Conservation (phyloP, 352 stramenopile genomes). For the Pelagophyceae sp. region DNA sequence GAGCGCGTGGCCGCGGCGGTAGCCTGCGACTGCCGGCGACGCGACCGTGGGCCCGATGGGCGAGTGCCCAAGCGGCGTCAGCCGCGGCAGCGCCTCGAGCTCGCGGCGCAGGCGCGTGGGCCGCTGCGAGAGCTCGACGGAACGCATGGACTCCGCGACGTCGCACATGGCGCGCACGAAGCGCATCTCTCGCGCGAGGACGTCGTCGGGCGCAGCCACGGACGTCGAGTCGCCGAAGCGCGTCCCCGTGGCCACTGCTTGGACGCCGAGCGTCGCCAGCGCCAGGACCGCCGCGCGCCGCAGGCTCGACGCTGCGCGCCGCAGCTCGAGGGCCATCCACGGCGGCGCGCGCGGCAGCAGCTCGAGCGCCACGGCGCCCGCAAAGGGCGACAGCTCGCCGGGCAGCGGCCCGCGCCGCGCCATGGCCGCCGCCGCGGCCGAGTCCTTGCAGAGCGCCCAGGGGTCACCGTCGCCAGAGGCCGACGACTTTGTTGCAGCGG, state of each 20-base stretch:
- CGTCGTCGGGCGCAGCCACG: constrained; percentile 1
- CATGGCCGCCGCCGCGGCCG: constrained; percentile 8
- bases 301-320: neutral
- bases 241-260: neutral
- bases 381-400: constrained; percentile 8
- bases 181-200: constrained; percentile 27
- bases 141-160: constrained; percentile 44
- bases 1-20: neutral
- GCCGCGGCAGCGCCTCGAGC: constrained; percentile 4
- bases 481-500: neutral
- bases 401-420: neutral
- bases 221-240: neutral
- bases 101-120: neutral
- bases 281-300: neutral
- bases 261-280: neutral
- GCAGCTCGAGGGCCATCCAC: constrained; percentile 12
- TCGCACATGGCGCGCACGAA: constrained; percentile 55
- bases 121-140: neutral
- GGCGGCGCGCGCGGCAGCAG: constrained; percentile 14
- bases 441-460: neutral
- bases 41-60: neutral
- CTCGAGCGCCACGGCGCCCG: constrained; percentile 3
- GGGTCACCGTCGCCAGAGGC: neutral
- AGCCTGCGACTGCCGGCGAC: too few relatives aligned
- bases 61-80: constrained; percentile 2